These are phyloP conservation scores for Litsea cubeba DNA, from an alignment of 164 flowering plant genomes.

Conservation along the genomic window DNA sequence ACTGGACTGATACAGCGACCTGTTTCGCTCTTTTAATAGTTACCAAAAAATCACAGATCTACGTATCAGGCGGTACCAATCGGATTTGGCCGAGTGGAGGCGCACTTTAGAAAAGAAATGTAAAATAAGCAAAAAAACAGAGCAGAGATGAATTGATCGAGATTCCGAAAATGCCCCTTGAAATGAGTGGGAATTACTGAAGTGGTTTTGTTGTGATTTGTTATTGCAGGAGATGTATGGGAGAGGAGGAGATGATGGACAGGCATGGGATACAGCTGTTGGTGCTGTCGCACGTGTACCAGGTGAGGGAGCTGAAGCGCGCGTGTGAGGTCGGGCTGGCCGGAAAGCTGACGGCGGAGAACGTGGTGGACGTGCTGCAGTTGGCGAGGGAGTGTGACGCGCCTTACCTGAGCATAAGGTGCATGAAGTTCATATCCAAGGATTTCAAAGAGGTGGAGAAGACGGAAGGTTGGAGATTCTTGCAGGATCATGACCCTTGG, in stretches of 20 bases:
- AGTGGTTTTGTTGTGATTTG: neutral
- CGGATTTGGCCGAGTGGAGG: too few species aligned
- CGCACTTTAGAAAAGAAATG: too few species aligned
- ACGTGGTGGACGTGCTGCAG: constrained; percentile 79
- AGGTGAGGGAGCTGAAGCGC: constrained; percentile 62
- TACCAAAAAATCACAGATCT: too few species aligned
- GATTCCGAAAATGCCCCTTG: too few species aligned
- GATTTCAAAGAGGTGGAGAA: constrained; percentile 61
- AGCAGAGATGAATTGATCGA: too few species aligned
- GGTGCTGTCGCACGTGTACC: constrained; percentile 73
- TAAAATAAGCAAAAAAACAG: too few species aligned
- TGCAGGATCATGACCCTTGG: constrained; percentile 72
- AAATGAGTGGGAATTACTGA: too few species aligned
- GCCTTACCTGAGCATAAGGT: constrained; percentile 66
- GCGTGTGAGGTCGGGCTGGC: constrained; percentile 49
- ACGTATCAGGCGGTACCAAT: too few species aligned
- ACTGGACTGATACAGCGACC: too few species aligned
- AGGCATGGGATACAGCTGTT: constrained; percentile 72
- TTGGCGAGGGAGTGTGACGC: constrained; percentile 79
- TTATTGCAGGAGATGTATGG: constrained; percentile 33
- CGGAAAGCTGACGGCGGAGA: constrained; percentile 47
- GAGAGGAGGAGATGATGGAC: constrained; percentile 62
- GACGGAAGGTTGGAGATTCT: constrained; percentile 84
- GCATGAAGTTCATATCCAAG: constrained; percentile 53
- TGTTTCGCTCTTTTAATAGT: too few species aligned